Conservation (phyloP, 768 basidiomycete genomes). For the Boletus edulis region DNA sequence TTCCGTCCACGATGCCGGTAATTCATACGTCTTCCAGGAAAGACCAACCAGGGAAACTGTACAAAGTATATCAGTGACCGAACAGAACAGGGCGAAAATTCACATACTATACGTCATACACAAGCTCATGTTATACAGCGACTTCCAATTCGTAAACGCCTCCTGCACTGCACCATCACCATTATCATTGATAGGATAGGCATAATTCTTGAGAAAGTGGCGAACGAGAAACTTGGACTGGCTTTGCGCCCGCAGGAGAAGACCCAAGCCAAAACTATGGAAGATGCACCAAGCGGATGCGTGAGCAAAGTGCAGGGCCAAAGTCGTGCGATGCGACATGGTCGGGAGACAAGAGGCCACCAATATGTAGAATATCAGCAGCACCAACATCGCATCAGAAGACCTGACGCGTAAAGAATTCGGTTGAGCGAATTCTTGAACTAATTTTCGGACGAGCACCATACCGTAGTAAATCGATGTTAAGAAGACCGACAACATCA, state of each 20-base stretch:
- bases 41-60: slow-evolving; percentile 82
- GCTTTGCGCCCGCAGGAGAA: slow-evolving; percentile 81
- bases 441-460: slow-evolving; percentile 18
- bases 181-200: slow-evolving; percentile 71
- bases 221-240: slow-evolving; percentile 85
- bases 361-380: slow-evolving; percentile 70
- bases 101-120: slow-evolving; percentile 89
- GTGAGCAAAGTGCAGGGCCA: slow-evolving; percentile 78
- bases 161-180: slow-evolving; percentile 82
- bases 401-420: slow-evolving; percentile 50
- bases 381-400: slow-evolving; percentile 76
- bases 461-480: slow-evolving; percentile 84
- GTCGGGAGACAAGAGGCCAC: slow-evolving; percentile 57
- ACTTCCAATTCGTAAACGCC: slow-evolving; percentile 95
- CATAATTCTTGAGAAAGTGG: slow-evolving; percentile 94
- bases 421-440: slow-evolving; percentile 14
- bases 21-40: slow-evolving; percentile 86
- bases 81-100: not conserved
- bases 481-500: slow-evolving; percentile 76
- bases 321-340: slow-evolving; percentile 45
- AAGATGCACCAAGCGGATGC: slow-evolving; percentile 83
- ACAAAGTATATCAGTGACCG: not conserved
- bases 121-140: slow-evolving; percentile 86
- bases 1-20: slow-evolving; percentile 82
- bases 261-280: slow-evolving; percentile 85